phyloP scores from a whole-genome alignment of 345 rosid genomes.

The Eucalyptus erythrocorys region DNA sequence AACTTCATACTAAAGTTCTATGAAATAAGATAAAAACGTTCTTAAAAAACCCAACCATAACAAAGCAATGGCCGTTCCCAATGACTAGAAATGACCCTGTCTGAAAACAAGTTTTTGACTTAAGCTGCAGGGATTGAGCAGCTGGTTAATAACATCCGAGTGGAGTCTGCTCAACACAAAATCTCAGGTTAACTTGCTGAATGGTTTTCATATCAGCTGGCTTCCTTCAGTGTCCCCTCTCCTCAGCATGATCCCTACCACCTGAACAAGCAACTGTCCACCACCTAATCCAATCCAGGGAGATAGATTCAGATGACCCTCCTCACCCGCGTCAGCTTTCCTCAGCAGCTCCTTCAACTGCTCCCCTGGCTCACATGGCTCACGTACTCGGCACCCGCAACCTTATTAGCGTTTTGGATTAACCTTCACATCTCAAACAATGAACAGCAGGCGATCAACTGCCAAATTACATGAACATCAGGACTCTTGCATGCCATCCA shows the following conservation, averaged over 20 bases:
- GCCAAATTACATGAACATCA: slow-evolving; percentile 5
- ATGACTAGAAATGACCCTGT: not conserved
- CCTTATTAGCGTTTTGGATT: slow-evolving; percentile 80
- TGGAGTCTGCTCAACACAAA: not conserved
- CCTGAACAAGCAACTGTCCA: slow-evolving; percentile 69
- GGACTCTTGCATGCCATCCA: not conserved
- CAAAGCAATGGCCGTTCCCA: not conserved
- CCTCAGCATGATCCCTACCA: slow-evolving; percentile 89
- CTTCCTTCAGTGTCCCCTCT: slow-evolving; percentile 42
- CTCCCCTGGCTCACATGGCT: slow-evolving; percentile 68
- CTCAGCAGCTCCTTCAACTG: slow-evolving; percentile 62
- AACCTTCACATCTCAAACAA: slow-evolving; percentile 52
- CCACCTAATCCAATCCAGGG: slow-evolving; percentile 84
- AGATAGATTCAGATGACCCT: slow-evolving; percentile 49
- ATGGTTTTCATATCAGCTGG: slow-evolving; percentile 38
- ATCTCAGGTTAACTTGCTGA: slow-evolving; percentile 33
- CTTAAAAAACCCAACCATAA: not conserved
- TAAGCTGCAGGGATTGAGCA: not conserved
- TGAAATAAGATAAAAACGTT: not conserved
- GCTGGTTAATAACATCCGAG: not conserved
- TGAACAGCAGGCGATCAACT: slow-evolving; percentile 81
- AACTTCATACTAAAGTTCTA: not conserved
- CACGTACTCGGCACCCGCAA: slow-evolving; percentile 58
- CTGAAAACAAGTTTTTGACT: not conserved
- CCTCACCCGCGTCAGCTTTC: slow-evolving; percentile 83